A percentile compares a stretch with the other conserved stretches of the same genome.
Conservation (phyloP, 441 rosid species). For the Melastoma candidum region DNA sequence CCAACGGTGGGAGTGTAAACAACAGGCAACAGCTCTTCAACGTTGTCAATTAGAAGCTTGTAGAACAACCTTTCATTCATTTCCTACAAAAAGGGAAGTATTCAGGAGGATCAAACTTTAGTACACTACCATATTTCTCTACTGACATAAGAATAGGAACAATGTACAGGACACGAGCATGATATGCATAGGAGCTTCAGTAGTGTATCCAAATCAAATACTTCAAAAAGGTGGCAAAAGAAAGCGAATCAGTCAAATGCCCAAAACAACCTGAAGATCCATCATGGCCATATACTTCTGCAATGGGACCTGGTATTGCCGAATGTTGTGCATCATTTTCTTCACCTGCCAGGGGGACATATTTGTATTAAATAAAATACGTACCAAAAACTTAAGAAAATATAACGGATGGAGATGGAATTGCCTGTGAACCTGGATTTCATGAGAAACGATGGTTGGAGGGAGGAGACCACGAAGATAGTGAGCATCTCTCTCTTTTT, state of each 20-base stretch:
- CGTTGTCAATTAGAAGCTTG: slow-evolving; percentile 17
- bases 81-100: slow-evolving; percentile 9
- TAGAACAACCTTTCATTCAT: slow-evolving; percentile 17
- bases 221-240: background rate
- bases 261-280: slow-evolving; percentile 15
- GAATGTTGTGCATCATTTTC: slow-evolving; percentile 17
- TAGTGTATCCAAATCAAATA: background rate
- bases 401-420: background rate
- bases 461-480: slow-evolving; percentile 19
- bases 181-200: no score
- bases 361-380: background rate
- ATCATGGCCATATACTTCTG: slow-evolving; percentile 22
- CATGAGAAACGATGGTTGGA: slow-evolving; percentile 17
- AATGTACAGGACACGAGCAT: background rate
- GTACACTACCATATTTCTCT: no score
- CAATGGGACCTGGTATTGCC: slow-evolving; percentile 18
- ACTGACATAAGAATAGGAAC: background rate
- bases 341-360: slow-evolving; percentile 7
- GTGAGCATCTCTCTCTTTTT: slow-evolving; percentile 18
- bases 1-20: slow-evolving; percentile 22
- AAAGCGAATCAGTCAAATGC: background rate
- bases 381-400: background rate
- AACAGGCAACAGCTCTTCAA: slow-evolving; percentile 19
- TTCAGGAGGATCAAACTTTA: background rate
- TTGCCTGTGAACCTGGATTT: slow-evolving; percentile 11